A percentile compares a stretch with the other conserved stretches of the same genome.
phyloP scores from a whole-genome alignment of 805 yeast species.

The Candida orba region DNA sequence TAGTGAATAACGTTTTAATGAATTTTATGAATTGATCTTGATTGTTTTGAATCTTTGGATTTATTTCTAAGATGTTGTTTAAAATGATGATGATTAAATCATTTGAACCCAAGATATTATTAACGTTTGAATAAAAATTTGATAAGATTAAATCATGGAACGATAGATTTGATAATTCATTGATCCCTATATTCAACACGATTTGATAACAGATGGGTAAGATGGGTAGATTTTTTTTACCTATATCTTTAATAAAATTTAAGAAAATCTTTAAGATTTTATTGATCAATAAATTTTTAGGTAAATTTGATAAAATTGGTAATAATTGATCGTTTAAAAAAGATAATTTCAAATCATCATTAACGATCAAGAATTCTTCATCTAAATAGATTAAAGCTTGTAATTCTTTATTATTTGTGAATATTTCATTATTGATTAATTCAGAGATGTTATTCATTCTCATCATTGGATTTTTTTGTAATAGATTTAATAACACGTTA shows the following conservation, averaged over 20 bases:
- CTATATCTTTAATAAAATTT: conserved; percentile 32
- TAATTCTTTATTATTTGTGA: conserved; percentile 4
- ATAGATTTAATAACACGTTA: conserved; percentile 42
- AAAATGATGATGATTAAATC: conserved; percentile 38
- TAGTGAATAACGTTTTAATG: conserved; percentile 37
- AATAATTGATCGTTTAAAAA: conserved; percentile 4
- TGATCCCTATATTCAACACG: conserved; percentile 50
- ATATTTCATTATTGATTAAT: conserved; percentile 41
- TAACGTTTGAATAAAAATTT: conserved; percentile 13
- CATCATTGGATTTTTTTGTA: conserved; percentile 50
- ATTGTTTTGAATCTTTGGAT: conserved; percentile 35
- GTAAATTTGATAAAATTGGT: conserved; percentile 5
- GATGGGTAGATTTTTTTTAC: conserved; percentile 32
- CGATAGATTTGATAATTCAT: conserved; percentile 62
- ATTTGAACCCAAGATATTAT: conserved; percentile 29
- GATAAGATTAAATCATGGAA: conserved; percentile 68
- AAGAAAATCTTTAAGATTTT: conserved; percentile 69
- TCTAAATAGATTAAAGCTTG: conserved; percentile 8
- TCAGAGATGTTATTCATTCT: conserved; percentile 51
- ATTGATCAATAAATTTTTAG: conserved; percentile 25
- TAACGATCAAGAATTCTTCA: conserved; percentile 7
- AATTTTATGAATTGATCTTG: conserved; percentile 44
- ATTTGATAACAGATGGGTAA: conserved; percentile 45
- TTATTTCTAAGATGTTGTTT: conserved; percentile 41
- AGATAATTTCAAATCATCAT: conserved; percentile 2